Conservation (phyloP, 805 yeast genomes). For the Candida endomychidarum region DNA sequence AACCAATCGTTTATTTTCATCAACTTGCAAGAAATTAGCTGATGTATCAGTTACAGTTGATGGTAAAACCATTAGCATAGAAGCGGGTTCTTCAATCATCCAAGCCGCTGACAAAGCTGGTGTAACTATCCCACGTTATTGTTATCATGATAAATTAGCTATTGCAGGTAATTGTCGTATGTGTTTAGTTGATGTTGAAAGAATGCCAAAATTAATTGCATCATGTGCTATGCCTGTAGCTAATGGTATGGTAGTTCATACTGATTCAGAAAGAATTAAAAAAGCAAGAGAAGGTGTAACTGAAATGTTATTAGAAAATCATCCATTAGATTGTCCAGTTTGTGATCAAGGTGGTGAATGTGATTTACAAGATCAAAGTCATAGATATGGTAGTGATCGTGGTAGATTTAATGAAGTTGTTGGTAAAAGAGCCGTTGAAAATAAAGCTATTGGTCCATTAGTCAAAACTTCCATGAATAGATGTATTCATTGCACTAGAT, state of each 20-base stretch:
- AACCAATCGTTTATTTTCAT: constrained; percentile 21
- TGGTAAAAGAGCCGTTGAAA: constrained; percentile 89
- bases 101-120: constrained; percentile 94
- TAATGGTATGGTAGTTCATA: constrained; percentile 83
- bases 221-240: constrained; percentile 93
- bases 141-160: constrained; percentile 88
- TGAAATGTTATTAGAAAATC: constrained; percentile 83
- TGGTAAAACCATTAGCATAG: constrained; percentile 73
- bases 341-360: constrained; percentile 96
- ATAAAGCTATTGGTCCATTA: constrained; percentile 86
- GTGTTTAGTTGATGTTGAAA: constrained; percentile 88
- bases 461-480: constrained; percentile 90
- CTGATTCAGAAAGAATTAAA: constrained; percentile 73
- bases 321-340: constrained; percentile 89
- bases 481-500: constrained; percentile 89
- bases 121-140: constrained; percentile 81
- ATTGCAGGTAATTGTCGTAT: constrained; percentile 92
- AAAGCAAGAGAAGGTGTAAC: constrained; percentile 89
- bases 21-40: constrained; percentile 31
- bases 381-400: constrained; percentile 81
- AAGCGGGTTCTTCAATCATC: constrained; percentile 83
- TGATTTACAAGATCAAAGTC: constrained; percentile 84
- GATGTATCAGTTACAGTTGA: constrained; percentile 64
- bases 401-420: constrained; percentile 79
- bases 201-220: constrained; percentile 86